These are phyloP conservation scores for Eleusine indica DNA, from an alignment of 176 grass and related monocot genomes.

Conservation along the genomic window DNA sequence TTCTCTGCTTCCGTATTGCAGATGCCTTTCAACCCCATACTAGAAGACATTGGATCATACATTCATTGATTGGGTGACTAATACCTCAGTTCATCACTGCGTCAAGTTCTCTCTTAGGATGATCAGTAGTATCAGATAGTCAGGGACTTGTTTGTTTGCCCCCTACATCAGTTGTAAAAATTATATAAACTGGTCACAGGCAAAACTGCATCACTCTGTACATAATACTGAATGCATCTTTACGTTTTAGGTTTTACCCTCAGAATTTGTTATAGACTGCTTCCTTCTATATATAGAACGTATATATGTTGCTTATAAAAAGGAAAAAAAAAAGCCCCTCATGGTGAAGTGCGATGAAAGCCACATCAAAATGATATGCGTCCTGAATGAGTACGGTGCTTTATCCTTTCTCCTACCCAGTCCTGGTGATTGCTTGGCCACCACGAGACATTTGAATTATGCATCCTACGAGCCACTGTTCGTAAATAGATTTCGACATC, in stretches of 20 bases:
- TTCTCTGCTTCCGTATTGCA: conserved; percentile 25
- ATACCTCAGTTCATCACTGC: neutral
- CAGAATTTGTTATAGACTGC: neutral
- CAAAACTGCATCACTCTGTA: conserved; percentile 40
- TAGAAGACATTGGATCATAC: conserved; percentile 9
- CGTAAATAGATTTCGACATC: neutral
- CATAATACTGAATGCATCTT: conserved; percentile 28
- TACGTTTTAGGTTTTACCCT: conserved; percentile 2
- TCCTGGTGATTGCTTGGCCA: neutral
- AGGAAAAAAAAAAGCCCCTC: neutral
- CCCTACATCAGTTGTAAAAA: conserved; percentile 36
- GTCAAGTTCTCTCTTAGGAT: neutral
- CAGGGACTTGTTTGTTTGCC: conserved; percentile 25
- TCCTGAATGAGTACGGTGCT: neutral
- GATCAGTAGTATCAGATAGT: neutral
- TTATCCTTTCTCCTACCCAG: neutral
- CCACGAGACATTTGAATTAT: neutral
- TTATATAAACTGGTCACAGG: neutral
- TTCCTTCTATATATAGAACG: neutral
- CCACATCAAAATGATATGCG: neutral
- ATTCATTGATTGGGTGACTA: conserved; percentile 35
- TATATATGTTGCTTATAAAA: neutral
- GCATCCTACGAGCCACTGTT: neutral
- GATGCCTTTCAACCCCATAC: conserved; percentile 36
- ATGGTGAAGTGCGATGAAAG: conserved; percentile 2